Evolutionary conservation across 306 rosid genomes (phyloP).

Genomic region (Gastrolobium bilobum): DNA sequence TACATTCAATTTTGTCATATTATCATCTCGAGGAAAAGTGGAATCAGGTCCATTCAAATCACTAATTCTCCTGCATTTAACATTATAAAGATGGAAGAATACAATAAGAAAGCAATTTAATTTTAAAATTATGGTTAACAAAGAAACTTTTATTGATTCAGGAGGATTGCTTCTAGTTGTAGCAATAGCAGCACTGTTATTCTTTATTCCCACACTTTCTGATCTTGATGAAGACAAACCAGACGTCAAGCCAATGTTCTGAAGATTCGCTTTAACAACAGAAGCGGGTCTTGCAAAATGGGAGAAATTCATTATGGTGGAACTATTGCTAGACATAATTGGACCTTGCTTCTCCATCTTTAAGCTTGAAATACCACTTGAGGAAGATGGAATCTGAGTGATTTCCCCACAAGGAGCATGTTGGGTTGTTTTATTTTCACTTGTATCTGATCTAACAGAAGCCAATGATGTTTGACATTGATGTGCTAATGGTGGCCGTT

Average conservation of each 20-base stretch:
- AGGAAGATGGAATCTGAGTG: constrained; percentile 54
- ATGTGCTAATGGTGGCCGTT: constrained; percentile 42
- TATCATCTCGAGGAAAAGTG: constrained; percentile 50
- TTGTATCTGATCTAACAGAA: constrained; percentile 53
- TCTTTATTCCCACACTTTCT: constrained; percentile 50
- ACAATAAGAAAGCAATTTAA: neutral
- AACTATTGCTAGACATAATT: constrained; percentile 49
- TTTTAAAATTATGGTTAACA: neutral
- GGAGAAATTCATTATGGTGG: constrained; percentile 71
- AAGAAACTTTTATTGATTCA: constrained; percentile 44
- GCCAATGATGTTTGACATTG: constrained; percentile 59
- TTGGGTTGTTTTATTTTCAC: constrained; percentile 53
- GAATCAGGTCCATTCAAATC: neutral
- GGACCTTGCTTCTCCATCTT: constrained; percentile 58
- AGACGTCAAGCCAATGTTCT: constrained; percentile 49
- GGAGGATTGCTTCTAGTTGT: constrained; percentile 50
- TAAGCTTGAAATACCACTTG: constrained; percentile 54
- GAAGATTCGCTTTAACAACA: constrained; percentile 65
- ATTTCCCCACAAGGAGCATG: constrained; percentile 50
- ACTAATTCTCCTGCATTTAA: constrained; percentile 56
- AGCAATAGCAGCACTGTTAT: constrained; percentile 54
- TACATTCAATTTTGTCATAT: constrained; percentile 31
- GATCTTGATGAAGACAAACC: constrained; percentile 48
- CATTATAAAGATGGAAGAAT: neutral
- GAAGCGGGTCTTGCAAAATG: constrained; percentile 83